Percentiles rank a stretch among this genome's conserved stretches.
phyloP scores from a whole-genome alignment of 352 stramenopile species.

The Aphanomyces invadans region DNA sequence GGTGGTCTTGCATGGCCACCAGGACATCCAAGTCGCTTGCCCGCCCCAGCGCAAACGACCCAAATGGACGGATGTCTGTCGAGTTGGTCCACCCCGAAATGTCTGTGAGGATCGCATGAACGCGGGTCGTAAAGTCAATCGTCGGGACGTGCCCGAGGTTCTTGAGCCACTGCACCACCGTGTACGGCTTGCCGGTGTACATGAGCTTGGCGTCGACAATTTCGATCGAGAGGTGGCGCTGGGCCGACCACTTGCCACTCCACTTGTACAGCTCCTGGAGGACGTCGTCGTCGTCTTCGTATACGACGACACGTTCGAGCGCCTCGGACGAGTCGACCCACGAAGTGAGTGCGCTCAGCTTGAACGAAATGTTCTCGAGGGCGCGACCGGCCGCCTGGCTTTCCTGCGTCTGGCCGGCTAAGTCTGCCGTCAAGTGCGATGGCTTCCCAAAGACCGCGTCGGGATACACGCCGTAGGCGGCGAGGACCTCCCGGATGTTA shows the following conservation, averaged over 20 bases:
- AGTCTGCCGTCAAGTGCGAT: neutral
- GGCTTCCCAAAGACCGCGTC: conserved; percentile 5
- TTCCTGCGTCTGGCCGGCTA: neutral
- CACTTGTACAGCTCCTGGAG: neutral
- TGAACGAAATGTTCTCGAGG: conserved; percentile 1
- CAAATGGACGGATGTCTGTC: neutral
- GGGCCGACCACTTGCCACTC: neutral
- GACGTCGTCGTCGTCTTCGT: conserved; percentile 19
- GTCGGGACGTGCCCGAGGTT: conserved; percentile 1
- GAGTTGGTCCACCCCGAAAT: neutral
- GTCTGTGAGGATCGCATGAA: neutral
- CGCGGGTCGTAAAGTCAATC: neutral
- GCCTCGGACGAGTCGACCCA: neutral
- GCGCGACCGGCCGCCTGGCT: neutral
- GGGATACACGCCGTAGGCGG: neutral
- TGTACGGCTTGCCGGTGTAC: neutral
- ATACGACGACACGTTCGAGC: neutral
- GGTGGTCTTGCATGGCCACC: neutral
- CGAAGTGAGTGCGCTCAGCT: neutral
- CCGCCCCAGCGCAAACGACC: conserved; percentile 15
- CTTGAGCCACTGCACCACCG: neutral
- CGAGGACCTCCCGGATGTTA: neutral
- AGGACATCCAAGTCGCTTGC: conserved; percentile 3
- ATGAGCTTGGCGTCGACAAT: conserved; percentile 12
- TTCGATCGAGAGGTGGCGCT: neutral